These are phyloP conservation scores for Saccharomyces uvarum DNA, from an alignment of 1,139 yeast species.

Conservation along the genomic window DNA sequence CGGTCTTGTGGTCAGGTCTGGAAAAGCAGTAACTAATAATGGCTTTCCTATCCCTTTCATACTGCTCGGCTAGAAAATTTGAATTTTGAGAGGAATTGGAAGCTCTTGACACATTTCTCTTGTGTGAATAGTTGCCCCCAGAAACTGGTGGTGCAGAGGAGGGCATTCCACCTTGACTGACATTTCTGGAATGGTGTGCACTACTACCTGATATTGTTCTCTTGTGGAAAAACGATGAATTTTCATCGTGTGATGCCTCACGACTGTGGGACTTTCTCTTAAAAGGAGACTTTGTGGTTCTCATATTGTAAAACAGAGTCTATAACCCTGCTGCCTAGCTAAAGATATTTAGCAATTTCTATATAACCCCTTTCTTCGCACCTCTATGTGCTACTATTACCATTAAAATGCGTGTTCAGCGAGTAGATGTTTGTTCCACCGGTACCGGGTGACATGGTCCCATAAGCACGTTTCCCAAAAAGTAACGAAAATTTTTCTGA, in stretches of 20 bases:
- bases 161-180: slow-evolving; percentile 1
- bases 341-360: not conserved
- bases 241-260: slow-evolving; percentile 28
- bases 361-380: not conserved
- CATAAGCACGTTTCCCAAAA: not conserved
- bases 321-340: not conserved
- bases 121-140: slow-evolving; percentile 9
- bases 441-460: not conserved
- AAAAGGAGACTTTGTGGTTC: slow-evolving; percentile 28
- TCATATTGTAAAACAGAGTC: slow-evolving; percentile 7
- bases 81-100: slow-evolving; percentile 29
- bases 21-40: slow-evolving; percentile 42
- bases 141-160: slow-evolving; percentile 9
- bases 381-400: not conserved
- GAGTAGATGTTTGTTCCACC: not conserved
- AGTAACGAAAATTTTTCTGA: not conserved
- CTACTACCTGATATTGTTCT: slow-evolving; percentile 12
- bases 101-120: slow-evolving; percentile 19
- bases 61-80: slow-evolving; percentile 42
- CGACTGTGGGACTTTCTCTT: slow-evolving; percentile 30
- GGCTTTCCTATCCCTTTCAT: slow-evolving; percentile 42
- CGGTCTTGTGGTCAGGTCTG: slow-evolving; percentile 33
- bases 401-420: not conserved
- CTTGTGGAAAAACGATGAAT: slow-evolving; percentile 12
- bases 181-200: slow-evolving; percentile 3